phyloP scores from a whole-genome alignment of 768 basidiomycete genomes.

The Strobilomyces dryophilus region DNA sequence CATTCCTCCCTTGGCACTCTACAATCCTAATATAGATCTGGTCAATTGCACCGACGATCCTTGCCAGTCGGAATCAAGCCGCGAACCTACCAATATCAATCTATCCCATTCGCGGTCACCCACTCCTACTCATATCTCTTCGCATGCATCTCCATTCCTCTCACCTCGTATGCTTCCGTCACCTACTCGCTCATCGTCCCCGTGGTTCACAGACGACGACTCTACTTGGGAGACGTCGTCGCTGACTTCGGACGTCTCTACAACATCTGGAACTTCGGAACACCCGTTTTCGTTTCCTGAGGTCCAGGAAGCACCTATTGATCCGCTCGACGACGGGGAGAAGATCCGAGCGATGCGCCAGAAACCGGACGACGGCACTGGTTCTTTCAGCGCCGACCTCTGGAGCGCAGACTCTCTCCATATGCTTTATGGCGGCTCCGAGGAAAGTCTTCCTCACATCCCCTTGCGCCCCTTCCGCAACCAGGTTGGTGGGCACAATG shows the following conservation, averaged over 20 bases:
- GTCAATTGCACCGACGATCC: neutral
- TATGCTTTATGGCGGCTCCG: conserved; percentile 42
- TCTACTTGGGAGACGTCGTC: conserved; percentile 75
- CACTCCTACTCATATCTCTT: conserved; percentile 35
- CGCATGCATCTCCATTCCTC: conserved; percentile 20
- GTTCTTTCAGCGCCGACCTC: conserved; percentile 4
- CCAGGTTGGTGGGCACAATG: conserved; percentile 95
- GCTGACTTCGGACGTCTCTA: conserved; percentile 55
- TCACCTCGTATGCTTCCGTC: conserved; percentile 14
- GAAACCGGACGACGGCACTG: conserved; percentile 19
- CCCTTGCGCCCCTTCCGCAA: conserved; percentile 94
- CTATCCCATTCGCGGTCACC: conserved; percentile 33
- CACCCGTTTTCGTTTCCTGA: conserved; percentile 30
- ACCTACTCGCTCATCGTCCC: conserved; percentile 37
- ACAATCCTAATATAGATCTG: conserved; percentile 14
- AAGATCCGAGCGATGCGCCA: conserved; percentile 3
- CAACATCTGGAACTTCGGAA: conserved; percentile 43
- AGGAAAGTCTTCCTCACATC: conserved; percentile 76
- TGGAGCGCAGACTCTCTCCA: conserved; percentile 36
- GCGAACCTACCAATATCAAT: conserved; percentile 1
- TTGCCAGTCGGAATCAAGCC: neutral
- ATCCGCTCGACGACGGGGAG: conserved; percentile 16
- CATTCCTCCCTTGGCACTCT: conserved; percentile 29
- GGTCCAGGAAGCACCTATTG: conserved; percentile 13
- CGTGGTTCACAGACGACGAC: conserved; percentile 76